Percentiles rank a stretch among this genome's conserved stretches.
Conservation (phyloP, 148 eudicot genomes). For the Nepenthes gracilis region DNA sequence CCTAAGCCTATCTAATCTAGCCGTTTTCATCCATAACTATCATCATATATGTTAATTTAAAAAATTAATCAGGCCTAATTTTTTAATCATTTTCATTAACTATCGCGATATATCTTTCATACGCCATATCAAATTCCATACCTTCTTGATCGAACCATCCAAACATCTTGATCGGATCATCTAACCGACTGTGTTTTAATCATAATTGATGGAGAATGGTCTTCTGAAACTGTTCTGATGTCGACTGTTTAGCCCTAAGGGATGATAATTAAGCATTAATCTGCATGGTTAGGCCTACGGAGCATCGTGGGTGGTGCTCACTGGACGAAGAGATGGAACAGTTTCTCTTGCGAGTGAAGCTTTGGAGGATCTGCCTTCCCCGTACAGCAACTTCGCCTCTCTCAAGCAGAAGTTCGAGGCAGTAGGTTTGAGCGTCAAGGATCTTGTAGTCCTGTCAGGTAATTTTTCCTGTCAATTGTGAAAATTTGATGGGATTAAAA, state of each 20-base stretch:
- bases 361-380: conserved; percentile 23
- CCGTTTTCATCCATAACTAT: too few relatives aligned
- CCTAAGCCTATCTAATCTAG: too few relatives aligned
- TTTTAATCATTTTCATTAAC: too few relatives aligned
- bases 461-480: not conserved
- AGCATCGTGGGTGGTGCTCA: conserved; percentile 33
- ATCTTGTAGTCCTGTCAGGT: conserved; percentile 51
- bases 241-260: too few relatives aligned
- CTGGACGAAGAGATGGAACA: conserved; percentile 41
- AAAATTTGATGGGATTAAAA: not conserved
- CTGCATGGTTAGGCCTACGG: conserved; percentile 21
- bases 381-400: conserved; percentile 17
- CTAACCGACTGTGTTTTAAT: too few relatives aligned
- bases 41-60: too few relatives aligned
- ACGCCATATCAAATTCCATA: too few relatives aligned
- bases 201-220: not conserved
- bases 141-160: too few relatives aligned
- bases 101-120: too few relatives aligned
- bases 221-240: not conserved
- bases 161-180: too few relatives aligned
- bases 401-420: conserved; percentile 23
- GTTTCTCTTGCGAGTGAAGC: conserved; percentile 25
- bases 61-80: too few relatives aligned
- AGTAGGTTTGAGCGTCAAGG: conserved; percentile 24
- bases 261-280: too few relatives aligned